Percentiles rank a stretch among this genome's conserved stretches.
Evolutionary conservation across 1,139 yeast genomes (phyloP).

Genomic region (Zygoascus hellenicus): DNA sequence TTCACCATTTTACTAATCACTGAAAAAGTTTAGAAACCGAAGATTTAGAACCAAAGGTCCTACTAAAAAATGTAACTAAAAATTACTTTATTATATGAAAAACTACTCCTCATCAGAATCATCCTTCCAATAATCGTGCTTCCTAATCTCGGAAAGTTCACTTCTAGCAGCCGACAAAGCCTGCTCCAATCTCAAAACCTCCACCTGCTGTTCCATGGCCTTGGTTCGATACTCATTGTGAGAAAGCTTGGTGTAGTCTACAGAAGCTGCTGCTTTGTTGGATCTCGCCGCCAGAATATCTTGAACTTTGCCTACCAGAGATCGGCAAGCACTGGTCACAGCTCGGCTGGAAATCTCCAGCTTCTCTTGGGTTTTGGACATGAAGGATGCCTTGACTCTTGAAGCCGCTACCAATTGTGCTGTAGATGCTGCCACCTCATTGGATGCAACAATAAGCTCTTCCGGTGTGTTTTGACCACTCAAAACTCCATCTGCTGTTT

Average conservation of each 20-base stretch:
- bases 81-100: not conserved
- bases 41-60: not conserved
- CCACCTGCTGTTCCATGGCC: constrained; percentile 94
- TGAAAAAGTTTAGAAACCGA: not conserved
- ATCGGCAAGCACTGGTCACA: constrained; percentile 70
- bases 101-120: constrained; percentile 25
- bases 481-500: constrained; percentile 82
- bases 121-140: constrained; percentile 62
- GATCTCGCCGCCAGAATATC: constrained; percentile 43
- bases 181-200: constrained; percentile 77
- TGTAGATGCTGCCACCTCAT: constrained; percentile 89
- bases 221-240: constrained; percentile 80
- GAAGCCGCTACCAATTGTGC: constrained; percentile 93
- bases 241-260: constrained; percentile 65
- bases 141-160: constrained; percentile 78
- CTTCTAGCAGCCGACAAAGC: constrained; percentile 67
- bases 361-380: constrained; percentile 71
- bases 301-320: constrained; percentile 66
- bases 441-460: constrained; percentile 83
- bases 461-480: constrained; percentile 62
- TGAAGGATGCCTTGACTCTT: constrained; percentile 73
- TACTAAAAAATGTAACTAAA: no score
- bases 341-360: constrained; percentile 64
- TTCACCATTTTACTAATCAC: not conserved
- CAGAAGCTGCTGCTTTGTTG: constrained; percentile 37